These are phyloP conservation scores for Geotrichum histeridarum DNA, from an alignment of 1,139 yeast genomes.

Conservation along the genomic window DNA sequence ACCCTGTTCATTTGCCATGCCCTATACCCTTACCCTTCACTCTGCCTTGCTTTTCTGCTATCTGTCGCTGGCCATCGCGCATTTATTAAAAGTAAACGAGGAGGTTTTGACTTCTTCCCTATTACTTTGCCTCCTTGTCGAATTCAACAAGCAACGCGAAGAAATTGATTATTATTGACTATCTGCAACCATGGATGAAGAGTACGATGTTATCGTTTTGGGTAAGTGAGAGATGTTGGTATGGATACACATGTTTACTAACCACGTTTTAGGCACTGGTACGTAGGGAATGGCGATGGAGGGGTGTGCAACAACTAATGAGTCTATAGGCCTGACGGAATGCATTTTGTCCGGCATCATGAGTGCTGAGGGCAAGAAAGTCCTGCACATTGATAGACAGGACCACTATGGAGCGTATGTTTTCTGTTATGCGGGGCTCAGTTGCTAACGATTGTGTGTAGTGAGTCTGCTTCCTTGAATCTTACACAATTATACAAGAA, in stretches of 20 bases:
- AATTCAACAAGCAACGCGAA: background rate
- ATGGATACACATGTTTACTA: background rate
- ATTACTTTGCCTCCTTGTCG: background rate
- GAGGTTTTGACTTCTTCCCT: background rate
- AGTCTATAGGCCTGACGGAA: constrained; percentile 69
- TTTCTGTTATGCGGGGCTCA: background rate
- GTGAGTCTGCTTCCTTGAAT: constrained; percentile 62
- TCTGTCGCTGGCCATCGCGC: too few species aligned
- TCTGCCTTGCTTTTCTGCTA: background rate
- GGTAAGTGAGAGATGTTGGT: constrained; percentile 40
- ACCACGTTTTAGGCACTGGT: constrained; percentile 27
- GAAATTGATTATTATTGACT: background rate
- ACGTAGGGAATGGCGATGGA: constrained; percentile 3
- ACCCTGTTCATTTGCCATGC: background rate
- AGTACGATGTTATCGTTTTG: constrained; percentile 84
- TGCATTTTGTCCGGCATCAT: constrained; percentile 90
- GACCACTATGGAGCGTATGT: constrained; percentile 80
- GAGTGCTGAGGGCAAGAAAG: constrained; percentile 95
- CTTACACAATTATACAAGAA: constrained; percentile 46
- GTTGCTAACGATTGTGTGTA: constrained; percentile 12
- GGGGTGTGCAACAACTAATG: background rate
- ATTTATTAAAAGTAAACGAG: too few species aligned
- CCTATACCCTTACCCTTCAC: background rate
- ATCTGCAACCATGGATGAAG: constrained; percentile 67
- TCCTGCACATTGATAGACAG: constrained; percentile 91